Conservation (phyloP, 176 grass and related monocot genomes). For the Metroxylon sagu region DNA sequence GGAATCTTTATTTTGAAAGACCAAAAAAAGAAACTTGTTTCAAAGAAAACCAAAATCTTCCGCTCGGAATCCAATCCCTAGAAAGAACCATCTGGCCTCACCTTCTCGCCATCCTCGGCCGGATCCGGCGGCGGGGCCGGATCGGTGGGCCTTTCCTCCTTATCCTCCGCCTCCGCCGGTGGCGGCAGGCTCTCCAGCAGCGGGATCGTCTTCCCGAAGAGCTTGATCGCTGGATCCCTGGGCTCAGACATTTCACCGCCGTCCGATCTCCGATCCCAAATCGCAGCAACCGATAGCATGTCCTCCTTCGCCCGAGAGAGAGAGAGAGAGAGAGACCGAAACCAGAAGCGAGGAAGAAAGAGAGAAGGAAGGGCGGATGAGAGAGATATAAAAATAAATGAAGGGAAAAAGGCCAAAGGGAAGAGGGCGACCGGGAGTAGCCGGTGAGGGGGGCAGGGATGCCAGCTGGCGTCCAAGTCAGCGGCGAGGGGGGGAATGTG, state of each 20-base stretch:
- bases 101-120: not conserved
- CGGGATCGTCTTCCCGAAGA: slow-evolving; percentile 52
- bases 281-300: no score
- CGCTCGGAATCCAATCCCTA: no score
- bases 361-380: not conserved
- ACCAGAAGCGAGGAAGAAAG: slow-evolving; percentile 4
- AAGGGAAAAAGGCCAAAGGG: not conserved
- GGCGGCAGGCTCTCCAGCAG: slow-evolving; percentile 5
- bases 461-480: slow-evolving; percentile 23
- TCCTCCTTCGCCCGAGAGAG: no score
- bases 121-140: not conserved
- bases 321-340: no score
- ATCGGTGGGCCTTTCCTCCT: not conserved
- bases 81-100: not conserved
- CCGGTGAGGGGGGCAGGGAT: slow-evolving; percentile 14
- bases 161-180: not conserved
- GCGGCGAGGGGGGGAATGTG: slow-evolving; percentile 9
- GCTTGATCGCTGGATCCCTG: slow-evolving; percentile 48
- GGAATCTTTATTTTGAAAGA: no score
- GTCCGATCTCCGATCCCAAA: no score
- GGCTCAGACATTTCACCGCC: slow-evolving; percentile 26
- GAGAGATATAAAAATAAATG: not conserved
- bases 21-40: no score
- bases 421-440: slow-evolving; percentile 11
- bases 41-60: not conserved